phyloP scores from a whole-genome alignment of 208 protist genomes.

The Trichomonas vaginalis region DNA sequence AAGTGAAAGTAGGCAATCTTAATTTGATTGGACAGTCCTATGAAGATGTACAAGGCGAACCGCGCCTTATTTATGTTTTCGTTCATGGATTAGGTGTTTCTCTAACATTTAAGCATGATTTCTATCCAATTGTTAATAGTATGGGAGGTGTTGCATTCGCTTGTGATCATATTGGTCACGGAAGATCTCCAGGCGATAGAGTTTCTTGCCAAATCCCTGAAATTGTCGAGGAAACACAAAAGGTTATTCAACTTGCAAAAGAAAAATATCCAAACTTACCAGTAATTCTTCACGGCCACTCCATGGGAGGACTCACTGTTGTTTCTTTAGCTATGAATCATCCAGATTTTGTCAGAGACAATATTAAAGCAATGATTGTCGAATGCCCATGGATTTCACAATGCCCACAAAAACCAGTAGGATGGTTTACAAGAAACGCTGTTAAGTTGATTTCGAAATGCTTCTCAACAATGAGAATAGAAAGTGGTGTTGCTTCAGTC shows the following conservation, averaged over 20 bases:
- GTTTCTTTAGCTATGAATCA: background rate
- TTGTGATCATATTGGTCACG: background rate
- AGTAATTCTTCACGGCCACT: background rate
- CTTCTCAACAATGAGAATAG: background rate
- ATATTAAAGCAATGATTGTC: background rate
- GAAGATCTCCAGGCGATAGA: background rate
- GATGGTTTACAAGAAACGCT: too few relatives aligned
- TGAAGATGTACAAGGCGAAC: background rate
- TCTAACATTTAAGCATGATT: background rate
- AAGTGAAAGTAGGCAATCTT: background rate
- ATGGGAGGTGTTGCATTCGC: background rate
- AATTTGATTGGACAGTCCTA: background rate
- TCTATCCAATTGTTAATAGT: background rate
- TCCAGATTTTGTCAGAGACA: background rate
- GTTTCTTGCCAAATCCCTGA: background rate
- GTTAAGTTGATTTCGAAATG: background rate
- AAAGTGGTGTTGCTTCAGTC: background rate
- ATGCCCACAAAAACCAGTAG: background rate
- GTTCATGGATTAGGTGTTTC: background rate
- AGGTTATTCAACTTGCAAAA: background rate
- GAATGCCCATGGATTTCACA: conserved; percentile 1
- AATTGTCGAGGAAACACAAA: background rate
- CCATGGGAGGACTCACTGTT: background rate
- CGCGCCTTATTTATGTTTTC: background rate
- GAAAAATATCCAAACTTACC: background rate